Evolutionary conservation across 2,329 filamentous ascomycete genomes (phyloP), one percentile per base, ranked within the genome.

Genomic region (Verticillium longisporum): DNA sequence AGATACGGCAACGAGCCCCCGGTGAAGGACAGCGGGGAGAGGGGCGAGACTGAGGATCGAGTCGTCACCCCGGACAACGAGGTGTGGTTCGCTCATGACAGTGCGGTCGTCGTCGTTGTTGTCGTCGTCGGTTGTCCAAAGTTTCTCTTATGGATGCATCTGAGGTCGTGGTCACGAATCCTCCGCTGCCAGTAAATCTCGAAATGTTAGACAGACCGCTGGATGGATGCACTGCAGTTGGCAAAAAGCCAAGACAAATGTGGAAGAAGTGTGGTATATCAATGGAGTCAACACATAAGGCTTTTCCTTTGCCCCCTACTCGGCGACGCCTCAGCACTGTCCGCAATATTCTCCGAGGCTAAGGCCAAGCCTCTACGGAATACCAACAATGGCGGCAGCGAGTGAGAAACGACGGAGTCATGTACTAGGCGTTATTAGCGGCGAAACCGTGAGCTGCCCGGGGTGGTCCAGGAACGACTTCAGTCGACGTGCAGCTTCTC

Each of bases 1-100:
- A 50, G 70, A 68, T 36, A 78, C 73, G n/a, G 73, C 74, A 10
- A 71, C 69, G 31, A 77, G 72, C 33, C 75, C 75, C 57, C 71
- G 67, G 15, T 66, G 67, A 26, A 77, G 70, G 31, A 72, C 69
- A 2, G 66, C 63, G 5, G 73, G 73, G 31, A 77, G 65, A 13
- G 75, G 74, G 4, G 68, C 65, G n/a, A 77, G 67, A 26, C 69
- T 72, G 54, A 63, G 66, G 6, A 66, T 65, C 13, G 66, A 67
- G 36, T 70, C 66, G 56, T 72, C 69, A 57, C 67, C 68, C 61
- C 70, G 67, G 63, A 67, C 66, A 34, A 26, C 45, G 45, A 21
- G 45, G 15, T 50, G 45, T 18, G n/a, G 18, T 21, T 18, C 5
- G 18, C 45, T 18, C 45, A 50, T 50, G 45, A 10, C 45, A 50